phyloP scores from a whole-genome alignment of 305 asterid species.

The Euphrasia arctica region DNA sequence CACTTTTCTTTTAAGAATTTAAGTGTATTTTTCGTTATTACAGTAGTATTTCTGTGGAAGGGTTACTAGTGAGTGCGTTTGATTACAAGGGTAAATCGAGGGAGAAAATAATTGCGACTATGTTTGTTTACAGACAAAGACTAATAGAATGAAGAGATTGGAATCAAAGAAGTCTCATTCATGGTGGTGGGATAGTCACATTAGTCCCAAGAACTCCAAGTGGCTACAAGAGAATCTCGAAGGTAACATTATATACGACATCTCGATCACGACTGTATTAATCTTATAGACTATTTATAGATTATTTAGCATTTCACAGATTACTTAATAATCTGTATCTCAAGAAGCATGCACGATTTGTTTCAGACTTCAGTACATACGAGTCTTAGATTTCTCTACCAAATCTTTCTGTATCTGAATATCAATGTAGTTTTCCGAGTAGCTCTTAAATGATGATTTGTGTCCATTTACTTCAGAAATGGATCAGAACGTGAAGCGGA shows the following conservation, averaged over 20 bases:
- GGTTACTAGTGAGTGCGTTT: not conserved
- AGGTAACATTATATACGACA: constrained; percentile 37
- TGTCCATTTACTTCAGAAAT: constrained; percentile 47
- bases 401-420: no score
- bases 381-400: no score
- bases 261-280: not conserved
- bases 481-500: constrained; percentile 78
- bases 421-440: no score
- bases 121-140: constrained; percentile 41
- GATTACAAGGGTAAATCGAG: not conserved
- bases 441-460: no score
- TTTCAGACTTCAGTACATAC: no score
- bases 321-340: no score
- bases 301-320: not conserved
- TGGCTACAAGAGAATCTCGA: constrained; percentile 97
- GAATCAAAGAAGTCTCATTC: constrained; percentile 80
- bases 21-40: not conserved
- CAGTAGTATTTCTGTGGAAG: constrained; percentile 12
- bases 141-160: constrained; percentile 54
- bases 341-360: no score
- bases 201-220: constrained; percentile 79
- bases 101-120: not conserved
- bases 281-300: not conserved
- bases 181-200: constrained; percentile 99
- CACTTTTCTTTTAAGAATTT: constrained; percentile 6